Evolutionary conservation across 768 basidiomycete species (phyloP).

Genomic region (Termitomyces sp.): DNA sequence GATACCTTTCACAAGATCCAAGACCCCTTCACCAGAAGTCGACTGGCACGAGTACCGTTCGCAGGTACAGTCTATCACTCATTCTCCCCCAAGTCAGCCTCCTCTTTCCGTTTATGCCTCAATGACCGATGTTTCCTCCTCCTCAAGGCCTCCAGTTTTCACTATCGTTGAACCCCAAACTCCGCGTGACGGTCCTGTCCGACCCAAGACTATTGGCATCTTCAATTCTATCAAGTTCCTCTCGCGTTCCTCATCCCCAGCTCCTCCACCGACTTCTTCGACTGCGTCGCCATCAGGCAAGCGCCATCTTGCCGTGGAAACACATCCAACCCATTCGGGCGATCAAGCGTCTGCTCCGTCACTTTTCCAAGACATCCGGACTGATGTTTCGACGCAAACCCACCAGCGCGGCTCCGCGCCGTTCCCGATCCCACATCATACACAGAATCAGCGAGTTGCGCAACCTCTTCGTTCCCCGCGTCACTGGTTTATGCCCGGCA

Average conservation of each 20-base stretch:
- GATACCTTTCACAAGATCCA: conserved; percentile 31
- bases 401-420: conserved; percentile 10
- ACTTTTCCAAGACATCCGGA: conserved; percentile 32
- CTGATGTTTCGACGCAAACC: conserved; percentile 20
- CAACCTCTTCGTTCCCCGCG: conserved; percentile 34
- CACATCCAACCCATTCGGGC: conserved; percentile 31
- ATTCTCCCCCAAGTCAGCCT: conserved; percentile 38
- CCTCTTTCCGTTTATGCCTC: conserved; percentile 36
- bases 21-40: conserved; percentile 25
- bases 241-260: conserved; percentile 47
- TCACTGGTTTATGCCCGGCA: conserved; percentile 53
- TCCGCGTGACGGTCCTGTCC: conserved; percentile 18
- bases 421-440: conserved; percentile 23
- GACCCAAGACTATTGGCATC: conserved; percentile 31
- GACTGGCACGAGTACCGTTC: conserved; percentile 29
- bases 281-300: conserved; percentile 24
- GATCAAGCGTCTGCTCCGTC: conserved; percentile 33
- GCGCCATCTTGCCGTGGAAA: conserved; percentile 25
- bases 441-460: conserved; percentile 21
- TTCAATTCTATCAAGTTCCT: conserved; percentile 44
- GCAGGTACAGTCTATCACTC: conserved; percentile 31
- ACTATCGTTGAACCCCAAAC: conserved; percentile 18
- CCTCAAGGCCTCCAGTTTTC: conserved; percentile 32
- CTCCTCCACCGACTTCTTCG: conserved; percentile 30
- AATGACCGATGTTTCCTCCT: conserved; percentile 37